Percentiles rank a stretch among this genome's conserved stretches.
Evolutionary conservation across 305 asterid species (phyloP).

Genomic region (Ruellia speciosa): DNA sequence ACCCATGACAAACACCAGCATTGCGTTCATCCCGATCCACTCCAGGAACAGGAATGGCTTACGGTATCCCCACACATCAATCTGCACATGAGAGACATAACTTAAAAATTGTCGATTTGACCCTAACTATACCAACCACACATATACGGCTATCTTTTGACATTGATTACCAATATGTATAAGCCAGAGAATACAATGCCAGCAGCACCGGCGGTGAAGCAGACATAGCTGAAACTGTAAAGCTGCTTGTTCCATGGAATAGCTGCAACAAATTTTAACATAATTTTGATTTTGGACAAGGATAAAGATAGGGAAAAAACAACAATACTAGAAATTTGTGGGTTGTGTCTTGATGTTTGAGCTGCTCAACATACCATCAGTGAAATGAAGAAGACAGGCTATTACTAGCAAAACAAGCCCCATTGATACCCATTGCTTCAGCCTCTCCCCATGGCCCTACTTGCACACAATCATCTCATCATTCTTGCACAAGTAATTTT

Average conservation of each 20-base stretch:
- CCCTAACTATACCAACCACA: background rate
- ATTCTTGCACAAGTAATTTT: background rate
- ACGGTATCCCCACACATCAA: background rate
- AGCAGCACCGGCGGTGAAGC: constrained; percentile 83
- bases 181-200: constrained; percentile 68
- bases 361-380: too few species aligned
- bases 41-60: constrained; percentile 31
- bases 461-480: background rate
- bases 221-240: constrained; percentile 74
- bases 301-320: too few species aligned
- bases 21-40: constrained; percentile 93
- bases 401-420: constrained; percentile 40
- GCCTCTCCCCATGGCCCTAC: constrained; percentile 70
- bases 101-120: background rate
- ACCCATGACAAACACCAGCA: constrained; percentile 77
- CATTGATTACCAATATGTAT: constrained; percentile 47
- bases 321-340: too few species aligned
- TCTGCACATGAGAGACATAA: background rate
- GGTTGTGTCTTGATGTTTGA: too few species aligned
- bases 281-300: too few species aligned
- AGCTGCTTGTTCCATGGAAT: constrained; percentile 85
- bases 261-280: too few species aligned
- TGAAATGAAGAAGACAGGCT: constrained; percentile 64
- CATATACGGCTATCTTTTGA: too few species aligned
- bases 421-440: constrained; percentile 78